These are phyloP conservation scores for Trichoderma sp. DNA, from an alignment of 2,329 filamentous ascomycete genomes.

Conservation along the genomic window DNA sequence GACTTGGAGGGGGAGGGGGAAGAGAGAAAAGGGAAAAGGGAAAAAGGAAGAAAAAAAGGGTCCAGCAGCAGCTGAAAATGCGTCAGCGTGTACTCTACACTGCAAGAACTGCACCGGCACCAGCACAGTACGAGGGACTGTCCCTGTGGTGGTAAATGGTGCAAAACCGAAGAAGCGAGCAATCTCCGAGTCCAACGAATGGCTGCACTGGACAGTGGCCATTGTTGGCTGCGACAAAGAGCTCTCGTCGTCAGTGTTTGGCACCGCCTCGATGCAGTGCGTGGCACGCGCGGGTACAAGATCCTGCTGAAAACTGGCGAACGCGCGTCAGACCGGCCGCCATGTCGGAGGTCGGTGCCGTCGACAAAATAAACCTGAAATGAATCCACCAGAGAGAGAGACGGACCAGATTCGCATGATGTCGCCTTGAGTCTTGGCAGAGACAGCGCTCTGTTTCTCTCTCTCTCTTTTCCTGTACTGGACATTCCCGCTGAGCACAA, in stretches of 20 bases:
- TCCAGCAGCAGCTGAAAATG: not conserved
- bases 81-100: not conserved
- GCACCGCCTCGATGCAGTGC: not conserved
- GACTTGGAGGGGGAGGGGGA: not conserved
- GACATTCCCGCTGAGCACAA: not conserved
- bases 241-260: not conserved
- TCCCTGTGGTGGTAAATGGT: not conserved
- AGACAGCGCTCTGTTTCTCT: not conserved
- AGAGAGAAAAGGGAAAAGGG: not conserved
- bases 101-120: not conserved
- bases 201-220: not conserved
- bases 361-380: not conserved
- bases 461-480: not conserved
- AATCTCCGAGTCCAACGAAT: conserved; percentile 1
- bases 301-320: not conserved
- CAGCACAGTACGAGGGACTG: not conserved
- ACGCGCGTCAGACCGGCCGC: not conserved
- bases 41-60: not conserved
- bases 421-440: not conserved
- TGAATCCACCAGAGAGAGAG: not conserved
- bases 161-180: conserved; percentile 10
- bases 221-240: not conserved
- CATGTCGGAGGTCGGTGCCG: not conserved
- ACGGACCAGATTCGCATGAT: not conserved
- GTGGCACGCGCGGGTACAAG: not conserved